Evolutionary conservation across 768 basidiomycete species (phyloP).

Genomic region (Russula sp.): DNA sequence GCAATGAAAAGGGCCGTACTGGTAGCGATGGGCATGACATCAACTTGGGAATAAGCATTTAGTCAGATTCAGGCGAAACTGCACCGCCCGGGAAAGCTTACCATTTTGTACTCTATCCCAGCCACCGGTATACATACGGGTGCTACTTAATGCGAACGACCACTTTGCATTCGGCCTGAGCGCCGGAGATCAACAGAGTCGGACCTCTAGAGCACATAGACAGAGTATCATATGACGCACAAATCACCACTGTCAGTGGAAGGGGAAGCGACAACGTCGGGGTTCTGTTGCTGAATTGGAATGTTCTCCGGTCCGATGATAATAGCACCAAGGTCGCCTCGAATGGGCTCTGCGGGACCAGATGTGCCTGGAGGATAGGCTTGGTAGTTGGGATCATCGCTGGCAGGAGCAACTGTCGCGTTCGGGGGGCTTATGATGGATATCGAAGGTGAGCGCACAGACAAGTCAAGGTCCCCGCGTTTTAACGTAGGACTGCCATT

Average conservation of each 20-base stretch:
- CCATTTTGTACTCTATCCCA: conserved; percentile 60
- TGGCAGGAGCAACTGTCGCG: conserved; percentile 32
- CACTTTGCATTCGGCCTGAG: conserved; percentile 51
- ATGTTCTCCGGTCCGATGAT: conserved; percentile 60
- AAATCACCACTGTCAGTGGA: conserved; percentile 57
- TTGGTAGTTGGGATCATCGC: conserved; percentile 34
- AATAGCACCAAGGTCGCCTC: conserved; percentile 43
- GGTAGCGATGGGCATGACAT: conserved; percentile 49
- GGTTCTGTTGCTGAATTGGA: conserved; percentile 53
- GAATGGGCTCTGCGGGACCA: conserved; percentile 43
- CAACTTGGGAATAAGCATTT: conserved; percentile 36
- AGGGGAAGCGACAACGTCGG: conserved; percentile 58
- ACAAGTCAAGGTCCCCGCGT: neutral
- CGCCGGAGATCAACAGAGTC: neutral
- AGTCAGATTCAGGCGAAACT: neutral
- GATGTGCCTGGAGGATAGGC: conserved; percentile 30
- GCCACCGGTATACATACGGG: conserved; percentile 55
- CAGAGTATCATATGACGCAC: conserved; percentile 30
- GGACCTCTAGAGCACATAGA: neutral
- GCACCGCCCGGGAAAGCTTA: conserved; percentile 30
- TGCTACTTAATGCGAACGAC: conserved; percentile 55
- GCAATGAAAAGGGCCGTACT: conserved; percentile 34
- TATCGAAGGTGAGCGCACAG: neutral
- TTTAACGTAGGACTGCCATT: too few relatives aligned
- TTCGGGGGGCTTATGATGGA: conserved; percentile 2